Base-by-base conservation (phyloP, 2,329 filamentous ascomycete genomes). In the Penicillium sp. region DNA sequence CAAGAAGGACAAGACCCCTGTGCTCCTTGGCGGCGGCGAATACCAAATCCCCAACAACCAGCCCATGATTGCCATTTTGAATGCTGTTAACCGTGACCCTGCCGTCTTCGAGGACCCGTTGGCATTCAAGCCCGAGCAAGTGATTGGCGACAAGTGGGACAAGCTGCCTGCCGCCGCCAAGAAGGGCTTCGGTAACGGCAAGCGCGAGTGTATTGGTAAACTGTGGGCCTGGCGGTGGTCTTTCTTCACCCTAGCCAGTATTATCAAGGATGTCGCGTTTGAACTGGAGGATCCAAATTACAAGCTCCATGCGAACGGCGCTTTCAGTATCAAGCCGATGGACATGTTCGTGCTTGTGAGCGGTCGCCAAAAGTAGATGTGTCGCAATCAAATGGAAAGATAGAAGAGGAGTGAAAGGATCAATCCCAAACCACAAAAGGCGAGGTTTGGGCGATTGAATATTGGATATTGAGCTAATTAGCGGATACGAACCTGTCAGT, bases 161-260 rank as follows among this genome's bases (percentile, higher is more conserved):
- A 81, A 81, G 29, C 79, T 90, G 8, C 87, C 85, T 6, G 80
- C 80, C 16, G 84, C 84, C 53, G 80, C 81, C 26, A 89, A 85
- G 85, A 90, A 90, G 61, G 70, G 90, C 5, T 93, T 92, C 64
- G 90, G 90, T 0, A 89, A 90, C 56, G 90, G 89, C 3, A 80
- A 83, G 59, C 78, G 90, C 48, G 84, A 78, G 1, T 93, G 90
- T 63, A 91, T 91, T 55, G 90, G 90, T 1, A 78, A 86, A 7
- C 79, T 82, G 0, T 92, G 91, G 70, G 89, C 90, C 1, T 89
- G 86, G 86, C 88, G 92, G 68, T 90, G 92, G 75, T 81, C 83
- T 1, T 69, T 89, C 13, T 74, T 90, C 7, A 80, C 82, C 7
- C 76, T 87, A 60, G 83, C 86, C 0, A 80, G 86, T 60, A 72